Percentiles rank a stretch among this genome's conserved stretches.
Evolutionary conservation across 352 stramenopile species (phyloP).

Genomic region (Globisporangium nunn): DNA sequence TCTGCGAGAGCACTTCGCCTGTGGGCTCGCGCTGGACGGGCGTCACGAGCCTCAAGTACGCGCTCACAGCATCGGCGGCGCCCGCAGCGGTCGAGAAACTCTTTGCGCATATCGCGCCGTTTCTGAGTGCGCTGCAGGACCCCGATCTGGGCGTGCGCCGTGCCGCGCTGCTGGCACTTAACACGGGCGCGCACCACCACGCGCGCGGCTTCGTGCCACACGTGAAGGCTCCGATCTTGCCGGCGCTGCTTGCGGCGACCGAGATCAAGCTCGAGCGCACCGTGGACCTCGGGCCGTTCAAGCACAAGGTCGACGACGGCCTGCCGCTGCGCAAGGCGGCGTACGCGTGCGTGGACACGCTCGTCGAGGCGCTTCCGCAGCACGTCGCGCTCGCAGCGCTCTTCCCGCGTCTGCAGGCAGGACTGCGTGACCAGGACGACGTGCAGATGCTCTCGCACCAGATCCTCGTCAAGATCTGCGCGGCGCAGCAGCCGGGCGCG

Average conservation of each 20-base stretch:
- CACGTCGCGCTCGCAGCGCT: conserved; percentile 90
- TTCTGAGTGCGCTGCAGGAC: conserved; percentile 91
- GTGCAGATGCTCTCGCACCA: conserved; percentile 96
- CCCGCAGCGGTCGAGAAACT: conserved; percentile 35
- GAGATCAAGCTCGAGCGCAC: conserved; percentile 94
- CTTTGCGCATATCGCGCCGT: conserved; percentile 78
- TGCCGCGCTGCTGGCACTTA: conserved; percentile 93
- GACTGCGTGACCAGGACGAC: conserved; percentile 92
- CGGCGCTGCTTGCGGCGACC: conserved; percentile 85
- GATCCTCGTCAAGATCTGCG: conserved; percentile 94
- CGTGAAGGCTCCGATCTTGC: conserved; percentile 86
- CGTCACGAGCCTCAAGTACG: conserved; percentile 91
- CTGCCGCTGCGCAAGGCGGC: conserved; percentile 85
- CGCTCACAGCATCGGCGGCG: conserved; percentile 35
- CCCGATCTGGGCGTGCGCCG: conserved; percentile 94
- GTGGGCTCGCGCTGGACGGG: conserved; percentile 85
- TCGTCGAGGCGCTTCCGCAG: conserved; percentile 91
- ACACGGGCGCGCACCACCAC: conserved; percentile 95
- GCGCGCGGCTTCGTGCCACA: conserved; percentile 67
- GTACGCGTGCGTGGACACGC: conserved; percentile 94
- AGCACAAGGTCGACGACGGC: conserved; percentile 94
- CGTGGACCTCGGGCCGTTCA: conserved; percentile 98
- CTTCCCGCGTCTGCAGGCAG: conserved; percentile 90
- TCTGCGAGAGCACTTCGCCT: conserved; percentile 41
- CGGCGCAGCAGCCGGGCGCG: conserved; percentile 52